Percentiles rank a stretch among this genome's conserved stretches.
These are phyloP conservation scores for Verticillium alfalfae DNA, from an alignment of 2,329 filamentous ascomycete species.

Conservation along the genomic window DNA sequence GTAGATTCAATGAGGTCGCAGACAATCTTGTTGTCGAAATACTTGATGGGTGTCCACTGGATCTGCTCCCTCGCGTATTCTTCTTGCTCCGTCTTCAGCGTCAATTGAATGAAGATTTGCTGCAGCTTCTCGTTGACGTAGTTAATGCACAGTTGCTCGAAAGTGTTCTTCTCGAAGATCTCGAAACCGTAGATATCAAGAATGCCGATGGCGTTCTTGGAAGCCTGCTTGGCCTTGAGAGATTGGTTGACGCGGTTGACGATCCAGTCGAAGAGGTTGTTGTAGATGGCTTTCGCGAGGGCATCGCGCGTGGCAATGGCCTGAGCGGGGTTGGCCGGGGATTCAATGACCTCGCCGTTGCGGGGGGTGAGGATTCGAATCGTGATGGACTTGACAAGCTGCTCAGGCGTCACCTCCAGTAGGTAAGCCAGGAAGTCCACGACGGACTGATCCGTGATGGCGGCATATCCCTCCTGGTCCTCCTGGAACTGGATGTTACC, in stretches of 20 bases:
- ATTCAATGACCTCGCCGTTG: constrained; percentile 62
- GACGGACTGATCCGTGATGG: constrained; percentile 81
- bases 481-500: constrained; percentile 91
- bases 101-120: constrained; percentile 98
- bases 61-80: constrained; percentile 96
- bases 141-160: constrained; percentile 98
- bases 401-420: constrained; percentile 75
- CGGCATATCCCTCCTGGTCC: constrained; percentile 83
- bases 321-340: constrained; percentile 81
- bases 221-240: constrained; percentile 68
- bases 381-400: constrained; percentile 82
- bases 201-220: constrained; percentile 87
- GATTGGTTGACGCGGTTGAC: constrained; percentile 88
- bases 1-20: constrained; percentile 94
- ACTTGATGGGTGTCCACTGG: constrained; percentile 97
- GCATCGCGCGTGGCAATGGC: constrained; percentile 85
- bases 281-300: constrained; percentile 91
- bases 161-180: constrained; percentile 98
- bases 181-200: constrained; percentile 99
- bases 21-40: constrained; percentile 99
- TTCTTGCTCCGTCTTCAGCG: constrained; percentile 93
- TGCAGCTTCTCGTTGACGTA: constrained; percentile 99
- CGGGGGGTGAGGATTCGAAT: constrained; percentile 74
- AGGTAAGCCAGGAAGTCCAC: constrained; percentile 94
- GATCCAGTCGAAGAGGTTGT: constrained; percentile 98